Conservation (phyloP, 2,329 filamentous ascomycete species). For the Stagonosporopsis cucurbitacearum region DNA sequence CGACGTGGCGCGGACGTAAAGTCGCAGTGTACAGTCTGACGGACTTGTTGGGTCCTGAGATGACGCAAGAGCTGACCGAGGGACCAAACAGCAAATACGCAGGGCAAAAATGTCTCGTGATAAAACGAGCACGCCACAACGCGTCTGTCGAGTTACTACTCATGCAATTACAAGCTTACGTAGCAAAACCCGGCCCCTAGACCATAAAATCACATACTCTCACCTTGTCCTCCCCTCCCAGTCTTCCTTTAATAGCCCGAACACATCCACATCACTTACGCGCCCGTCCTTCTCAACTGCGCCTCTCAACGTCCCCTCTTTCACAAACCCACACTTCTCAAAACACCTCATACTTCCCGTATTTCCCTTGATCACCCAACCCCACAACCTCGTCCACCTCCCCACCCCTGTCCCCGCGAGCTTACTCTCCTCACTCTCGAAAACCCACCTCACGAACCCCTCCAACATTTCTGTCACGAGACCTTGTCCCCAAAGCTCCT, state of each 20-base stretch:
- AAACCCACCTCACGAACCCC: constrained; percentile 47
- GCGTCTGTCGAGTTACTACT: constrained; percentile 39
- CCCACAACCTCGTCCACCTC: constrained; percentile 40
- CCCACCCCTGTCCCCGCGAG: constrained; percentile 27
- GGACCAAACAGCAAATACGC: constrained; percentile 28
- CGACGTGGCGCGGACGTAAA: constrained; percentile 37
- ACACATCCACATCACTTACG: constrained; percentile 41
- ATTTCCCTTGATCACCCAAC: constrained; percentile 41
- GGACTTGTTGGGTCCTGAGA: constrained; percentile 44
- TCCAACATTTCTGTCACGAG: constrained; percentile 43
- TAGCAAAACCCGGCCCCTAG: constrained; percentile 27
- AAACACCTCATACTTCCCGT: constrained; percentile 45
- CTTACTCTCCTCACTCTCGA: constrained; percentile 18
- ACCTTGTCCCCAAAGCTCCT: constrained; percentile 45
- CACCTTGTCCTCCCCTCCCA: constrained; percentile 31
- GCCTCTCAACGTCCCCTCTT: constrained; percentile 47
- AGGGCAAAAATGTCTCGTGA: constrained; percentile 33
- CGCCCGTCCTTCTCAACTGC: constrained; percentile 46
- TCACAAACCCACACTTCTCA: constrained; percentile 47
- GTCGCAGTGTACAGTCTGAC: constrained; percentile 45
- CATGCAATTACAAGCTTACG: constrained; percentile 43
- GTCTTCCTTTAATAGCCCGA: constrained; percentile 44
- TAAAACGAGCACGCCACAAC: constrained; percentile 39
- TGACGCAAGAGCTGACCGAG: constrained; percentile 28
- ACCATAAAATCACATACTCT: neutral